Conservation (phyloP, 805 yeast species). For the Danielia oregonensis region DNA sequence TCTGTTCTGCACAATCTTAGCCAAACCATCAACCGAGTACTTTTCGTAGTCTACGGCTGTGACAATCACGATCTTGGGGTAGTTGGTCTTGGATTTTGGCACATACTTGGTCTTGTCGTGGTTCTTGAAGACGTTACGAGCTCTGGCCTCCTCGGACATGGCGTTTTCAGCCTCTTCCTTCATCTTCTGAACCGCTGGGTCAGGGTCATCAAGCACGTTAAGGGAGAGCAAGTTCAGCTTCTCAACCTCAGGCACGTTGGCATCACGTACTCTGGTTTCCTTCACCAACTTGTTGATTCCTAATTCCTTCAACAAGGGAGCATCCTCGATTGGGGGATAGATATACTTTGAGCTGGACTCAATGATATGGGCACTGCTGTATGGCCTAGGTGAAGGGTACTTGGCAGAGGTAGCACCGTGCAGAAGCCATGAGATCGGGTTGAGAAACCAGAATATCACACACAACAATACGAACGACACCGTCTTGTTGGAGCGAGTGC, state of each 20-base stretch:
- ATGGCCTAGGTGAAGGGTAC: slow-evolving; percentile 33
- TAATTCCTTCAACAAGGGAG: slow-evolving; percentile 55
- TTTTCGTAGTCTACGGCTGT: slow-evolving; percentile 74
- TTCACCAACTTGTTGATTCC: slow-evolving; percentile 50
- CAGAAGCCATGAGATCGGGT: slow-evolving; percentile 4
- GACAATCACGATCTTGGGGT: slow-evolving; percentile 72
- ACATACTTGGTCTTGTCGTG: slow-evolving; percentile 58
- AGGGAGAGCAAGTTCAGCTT: slow-evolving; percentile 31
- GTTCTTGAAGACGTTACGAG: slow-evolving; percentile 56
- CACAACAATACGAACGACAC: background rate
- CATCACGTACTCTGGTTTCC: slow-evolving; percentile 44
- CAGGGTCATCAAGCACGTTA: slow-evolving; percentile 42
- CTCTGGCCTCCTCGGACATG: slow-evolving; percentile 38
- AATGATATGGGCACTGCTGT: slow-evolving; percentile 30
- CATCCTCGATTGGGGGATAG: slow-evolving; percentile 74
- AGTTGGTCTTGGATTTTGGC: slow-evolving; percentile 32
- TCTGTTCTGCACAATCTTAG: slow-evolving; percentile 76
- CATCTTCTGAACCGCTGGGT: slow-evolving; percentile 28
- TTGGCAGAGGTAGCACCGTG: slow-evolving; percentile 1
- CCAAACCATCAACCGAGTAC: slow-evolving; percentile 55
- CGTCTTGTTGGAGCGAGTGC: background rate
- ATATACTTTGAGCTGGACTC: slow-evolving; percentile 52
- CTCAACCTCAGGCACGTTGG: slow-evolving; percentile 37
- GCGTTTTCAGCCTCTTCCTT: slow-evolving; percentile 49
- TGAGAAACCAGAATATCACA: slow-evolving; percentile 10